A percentile compares a stretch with the other conserved stretches of the same genome.
Conservation (phyloP, 495 filamentous ascomycete genomes). For the Neurospora terricola region DNA sequence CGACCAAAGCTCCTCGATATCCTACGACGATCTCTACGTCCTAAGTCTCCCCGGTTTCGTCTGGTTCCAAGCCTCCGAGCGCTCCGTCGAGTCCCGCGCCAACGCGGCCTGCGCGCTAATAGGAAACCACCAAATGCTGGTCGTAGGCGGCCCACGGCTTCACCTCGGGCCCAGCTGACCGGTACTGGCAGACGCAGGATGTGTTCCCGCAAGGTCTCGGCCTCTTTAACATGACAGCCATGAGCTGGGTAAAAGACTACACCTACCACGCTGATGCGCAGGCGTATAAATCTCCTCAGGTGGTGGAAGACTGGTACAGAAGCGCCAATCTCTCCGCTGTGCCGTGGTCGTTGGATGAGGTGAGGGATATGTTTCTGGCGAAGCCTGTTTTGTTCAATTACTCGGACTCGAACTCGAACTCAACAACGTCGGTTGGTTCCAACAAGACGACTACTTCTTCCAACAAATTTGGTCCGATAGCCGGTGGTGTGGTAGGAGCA, state of each 20-base stretch:
- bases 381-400: not conserved
- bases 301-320: slow-evolving; percentile 6
- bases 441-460: not conserved
- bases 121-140: not conserved
- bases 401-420: not conserved
- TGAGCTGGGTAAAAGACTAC: not conserved
- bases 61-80: not conserved
- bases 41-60: not conserved
- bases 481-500: not conserved
- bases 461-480: not conserved
- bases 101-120: not conserved
- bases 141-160: not conserved
- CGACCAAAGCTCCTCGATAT: not conserved
- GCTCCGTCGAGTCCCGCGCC: not conserved
- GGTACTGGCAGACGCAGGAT: not conserved
- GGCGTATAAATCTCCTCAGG: slow-evolving; percentile 2
- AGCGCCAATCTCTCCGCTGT: not conserved
- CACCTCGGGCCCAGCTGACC: not conserved
- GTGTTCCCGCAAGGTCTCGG: not conserved
- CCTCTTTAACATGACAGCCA: not conserved
- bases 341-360: slow-evolving; percentile 1
- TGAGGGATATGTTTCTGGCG: slow-evolving; percentile 2
- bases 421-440: not conserved
- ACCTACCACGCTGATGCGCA: slow-evolving; percentile 5
- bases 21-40: not conserved